A percentile compares a stretch with the other conserved stretches of the same genome.
Evolutionary conservation across 2,329 filamentous ascomycete genomes (phyloP).

Genomic region (Curvularia sp.): DNA sequence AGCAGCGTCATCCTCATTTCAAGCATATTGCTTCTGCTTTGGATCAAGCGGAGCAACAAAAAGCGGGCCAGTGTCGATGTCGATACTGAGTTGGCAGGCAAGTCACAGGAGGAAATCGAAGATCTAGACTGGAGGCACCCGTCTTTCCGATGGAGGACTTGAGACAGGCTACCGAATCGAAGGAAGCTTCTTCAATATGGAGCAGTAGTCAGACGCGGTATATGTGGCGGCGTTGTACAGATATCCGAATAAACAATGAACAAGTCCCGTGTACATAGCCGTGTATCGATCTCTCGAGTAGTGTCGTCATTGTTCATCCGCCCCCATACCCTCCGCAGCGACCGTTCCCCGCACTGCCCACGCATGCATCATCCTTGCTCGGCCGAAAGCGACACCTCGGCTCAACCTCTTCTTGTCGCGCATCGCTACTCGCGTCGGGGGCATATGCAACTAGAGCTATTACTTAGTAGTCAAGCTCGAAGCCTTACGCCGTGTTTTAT

Average conservation of each 20-base stretch:
- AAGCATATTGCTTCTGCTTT: conserved; percentile 59
- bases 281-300: too few relatives aligned
- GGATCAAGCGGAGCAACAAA: conserved; percentile 70
- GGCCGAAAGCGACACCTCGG: conserved; percentile 18
- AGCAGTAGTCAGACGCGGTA: background rate
- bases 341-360: conserved; percentile 18
- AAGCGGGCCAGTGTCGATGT: conserved; percentile 62
- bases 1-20: conserved; percentile 63
- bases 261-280: background rate
- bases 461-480: background rate
- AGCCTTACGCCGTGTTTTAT: background rate
- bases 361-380: background rate
- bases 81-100: conserved; percentile 62
- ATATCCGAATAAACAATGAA: background rate
- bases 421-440: conserved; percentile 14
- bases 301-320: background rate
- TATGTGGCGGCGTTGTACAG: background rate
- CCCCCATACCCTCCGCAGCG: background rate
- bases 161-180: background rate
- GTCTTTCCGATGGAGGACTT: conserved; percentile 66
- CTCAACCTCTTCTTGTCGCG: conserved; percentile 14
- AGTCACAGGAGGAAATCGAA: conserved; percentile 46
- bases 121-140: conserved; percentile 61
- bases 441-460: conserved; percentile 4
- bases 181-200: background rate